Evolutionary conservation across 768 basidiomycete genomes (phyloP).

Genomic region (Russula sp.): DNA sequence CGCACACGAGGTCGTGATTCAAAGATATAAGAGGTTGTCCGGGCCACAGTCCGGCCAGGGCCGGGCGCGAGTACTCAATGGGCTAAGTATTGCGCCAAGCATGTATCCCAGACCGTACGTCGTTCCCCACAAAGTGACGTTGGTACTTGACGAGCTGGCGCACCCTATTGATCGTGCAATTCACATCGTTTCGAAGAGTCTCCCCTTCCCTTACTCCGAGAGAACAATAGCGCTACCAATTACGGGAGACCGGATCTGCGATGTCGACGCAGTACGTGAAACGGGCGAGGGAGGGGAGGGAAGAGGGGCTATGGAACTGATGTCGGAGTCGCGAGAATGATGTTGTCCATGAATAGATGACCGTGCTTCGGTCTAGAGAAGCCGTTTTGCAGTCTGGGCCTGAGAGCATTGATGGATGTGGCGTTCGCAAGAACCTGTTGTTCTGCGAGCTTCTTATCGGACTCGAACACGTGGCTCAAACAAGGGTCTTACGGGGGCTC

Average conservation of each 20-base stretch:
- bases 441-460: not conserved
- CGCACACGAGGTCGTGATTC: not conserved
- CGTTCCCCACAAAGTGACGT: not conserved
- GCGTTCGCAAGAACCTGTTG: not conserved
- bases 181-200: not conserved
- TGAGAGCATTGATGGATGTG: not conserved
- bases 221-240: not conserved
- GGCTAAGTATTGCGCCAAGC: not conserved
- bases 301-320: not conserved
- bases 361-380: conserved; percentile 8
- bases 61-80: not conserved
- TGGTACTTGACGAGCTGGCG: not conserved
- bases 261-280: not conserved
- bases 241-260: not conserved
- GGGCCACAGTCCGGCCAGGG: too few species aligned
- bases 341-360: not conserved
- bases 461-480: not conserved
- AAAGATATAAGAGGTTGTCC: not conserved
- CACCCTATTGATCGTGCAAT: not conserved
- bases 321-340: not conserved
- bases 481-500: not conserved
- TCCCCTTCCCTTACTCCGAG: not conserved
- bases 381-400: not conserved
- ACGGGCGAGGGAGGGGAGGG: not conserved
- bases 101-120: not conserved